Base-by-base conservation (phyloP, 2,329 filamentous ascomycete genomes). In the Talaromyces rugulosus region DNA sequence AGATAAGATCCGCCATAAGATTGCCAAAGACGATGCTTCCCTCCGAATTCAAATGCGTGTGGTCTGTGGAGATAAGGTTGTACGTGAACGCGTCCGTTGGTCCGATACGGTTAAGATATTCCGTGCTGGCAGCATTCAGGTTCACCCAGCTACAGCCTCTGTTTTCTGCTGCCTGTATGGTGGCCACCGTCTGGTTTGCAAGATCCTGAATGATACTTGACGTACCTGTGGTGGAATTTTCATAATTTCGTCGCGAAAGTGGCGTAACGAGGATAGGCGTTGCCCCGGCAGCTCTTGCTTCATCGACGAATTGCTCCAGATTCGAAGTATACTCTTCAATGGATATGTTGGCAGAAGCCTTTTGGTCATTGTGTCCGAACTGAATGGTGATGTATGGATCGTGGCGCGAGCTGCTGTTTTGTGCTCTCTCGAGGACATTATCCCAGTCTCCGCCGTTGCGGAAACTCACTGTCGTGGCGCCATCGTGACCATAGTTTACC, bases 311-410 rank as follows among this genome's bases (percentile, higher is more conserved):
- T 5, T 16, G 47, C 12, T 31, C 27, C 1, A 58, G 42, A 50
- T 58, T 58, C 5, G 42, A 27, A 9, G 36, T 44, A 30, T 58
- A 58, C 3, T 58, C 44, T 11, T 42, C 27, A 51, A 50, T 42
- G 14, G 56, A 47, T 28, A 58, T 44, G 27, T 44, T 44, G 9
- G 56, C 44, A 9, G 14, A 23, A 36, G 31, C 34, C 44, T 58
- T 58, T 14, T 58, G 56, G 51, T 58, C 56, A 47, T 58, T 58
- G 42, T 58, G 56, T 16, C 56, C 56, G 30, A 58, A 58, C 56
- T 58, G 56, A 30, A 51, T 58, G 11, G 56, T 58, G 12, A 58
- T 47, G 14, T 58, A 58, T 51, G 56, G 56, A 42, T 51, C 40
- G 16, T 47, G 51, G 11, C 23, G 31, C 16, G 28, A 18, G 8